phyloP scores from a whole-genome alignment of 108 stramenopile species.

The Cyclotella kingstonii region DNA sequence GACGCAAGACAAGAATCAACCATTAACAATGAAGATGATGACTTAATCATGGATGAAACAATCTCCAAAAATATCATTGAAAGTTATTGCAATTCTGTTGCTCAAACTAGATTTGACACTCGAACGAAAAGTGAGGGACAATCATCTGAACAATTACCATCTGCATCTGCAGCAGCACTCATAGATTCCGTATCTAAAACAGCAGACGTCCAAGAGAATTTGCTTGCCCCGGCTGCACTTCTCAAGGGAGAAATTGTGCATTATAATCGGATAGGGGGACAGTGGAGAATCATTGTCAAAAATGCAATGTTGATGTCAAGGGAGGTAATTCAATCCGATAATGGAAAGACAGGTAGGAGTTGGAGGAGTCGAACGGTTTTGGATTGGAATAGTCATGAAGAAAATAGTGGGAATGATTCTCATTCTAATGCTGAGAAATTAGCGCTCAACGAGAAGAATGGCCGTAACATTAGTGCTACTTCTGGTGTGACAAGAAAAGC shows the following conservation, averaged over 20 bases:
- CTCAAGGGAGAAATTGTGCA: constrained; percentile 39
- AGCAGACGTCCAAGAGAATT: neutral
- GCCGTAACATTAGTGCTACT: neutral
- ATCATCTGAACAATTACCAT: too few relatives aligned
- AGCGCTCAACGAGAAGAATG: neutral
- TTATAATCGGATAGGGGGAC: constrained; percentile 44
- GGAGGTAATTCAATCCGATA: constrained; percentile 6
- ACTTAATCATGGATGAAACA: constrained; percentile 19
- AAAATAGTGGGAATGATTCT: neutral
- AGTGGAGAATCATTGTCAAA: constrained; percentile 43
- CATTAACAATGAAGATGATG: neutral
- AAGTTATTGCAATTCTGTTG: constrained; percentile 26
- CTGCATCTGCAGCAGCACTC: too few relatives aligned
- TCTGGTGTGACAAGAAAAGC: neutral
- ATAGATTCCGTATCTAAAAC: too few relatives aligned
- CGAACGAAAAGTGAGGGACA: neutral
- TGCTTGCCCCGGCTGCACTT: constrained; percentile 34
- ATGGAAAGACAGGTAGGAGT: constrained; percentile 23
- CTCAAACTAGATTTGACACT: constrained; percentile 25
- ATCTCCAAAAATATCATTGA: constrained; percentile 29
- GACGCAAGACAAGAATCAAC: neutral
- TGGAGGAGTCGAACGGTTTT: constrained; percentile 14
- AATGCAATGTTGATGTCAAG: constrained; percentile 28
- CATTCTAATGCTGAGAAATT: neutral
- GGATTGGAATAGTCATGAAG: constrained; percentile 27